A percentile compares a stretch with the other conserved stretches of the same genome.
Evolutionary conservation across 495 filamentous ascomycete species (phyloP).

Genomic region (Schizothecium vesticola): DNA sequence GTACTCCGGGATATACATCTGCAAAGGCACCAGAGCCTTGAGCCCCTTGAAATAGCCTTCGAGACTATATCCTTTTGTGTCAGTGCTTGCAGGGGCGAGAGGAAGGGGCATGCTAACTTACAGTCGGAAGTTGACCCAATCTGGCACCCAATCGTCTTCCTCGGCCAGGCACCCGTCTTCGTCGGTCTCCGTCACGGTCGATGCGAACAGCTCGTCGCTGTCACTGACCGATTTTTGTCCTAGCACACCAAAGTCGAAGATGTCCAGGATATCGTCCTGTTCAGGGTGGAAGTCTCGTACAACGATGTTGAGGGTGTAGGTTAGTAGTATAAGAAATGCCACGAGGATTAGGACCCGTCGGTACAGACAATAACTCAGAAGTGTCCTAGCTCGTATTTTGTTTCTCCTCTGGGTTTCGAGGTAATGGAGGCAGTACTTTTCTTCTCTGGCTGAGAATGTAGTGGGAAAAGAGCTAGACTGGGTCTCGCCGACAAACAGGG

Average conservation of each 20-base stretch:
- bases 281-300: conserved; percentile 7
- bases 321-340: conserved; percentile 25
- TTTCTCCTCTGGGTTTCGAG: conserved; percentile 8
- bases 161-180: conserved; percentile 15
- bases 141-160: conserved; percentile 18
- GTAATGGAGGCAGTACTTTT: conserved; percentile 19
- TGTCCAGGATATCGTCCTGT: conserved; percentile 25
- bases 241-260: conserved; percentile 18
- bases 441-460: conserved; percentile 14
- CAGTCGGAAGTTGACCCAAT: conserved; percentile 42
- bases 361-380: conserved; percentile 38
- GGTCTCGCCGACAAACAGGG: conserved; percentile 14
- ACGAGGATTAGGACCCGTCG: conserved; percentile 37
- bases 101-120: conserved; percentile 21
- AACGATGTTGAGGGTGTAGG: conserved; percentile 22
- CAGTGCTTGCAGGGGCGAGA: neutral
- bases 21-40: conserved; percentile 56
- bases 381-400: conserved; percentile 24
- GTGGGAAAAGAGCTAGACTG: conserved; percentile 15
- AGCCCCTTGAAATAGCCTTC: conserved; percentile 78
- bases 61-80: conserved; percentile 34
- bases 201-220: neutral
- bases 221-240: neutral
- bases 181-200: conserved; percentile 5
- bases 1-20: conserved; percentile 68